A percentile compares a stretch with the other conserved stretches of the same genome.
These are phyloP conservation scores for Mycena indigotica DNA, from an alignment of 768 basidiomycete species.

Conservation along the genomic window DNA sequence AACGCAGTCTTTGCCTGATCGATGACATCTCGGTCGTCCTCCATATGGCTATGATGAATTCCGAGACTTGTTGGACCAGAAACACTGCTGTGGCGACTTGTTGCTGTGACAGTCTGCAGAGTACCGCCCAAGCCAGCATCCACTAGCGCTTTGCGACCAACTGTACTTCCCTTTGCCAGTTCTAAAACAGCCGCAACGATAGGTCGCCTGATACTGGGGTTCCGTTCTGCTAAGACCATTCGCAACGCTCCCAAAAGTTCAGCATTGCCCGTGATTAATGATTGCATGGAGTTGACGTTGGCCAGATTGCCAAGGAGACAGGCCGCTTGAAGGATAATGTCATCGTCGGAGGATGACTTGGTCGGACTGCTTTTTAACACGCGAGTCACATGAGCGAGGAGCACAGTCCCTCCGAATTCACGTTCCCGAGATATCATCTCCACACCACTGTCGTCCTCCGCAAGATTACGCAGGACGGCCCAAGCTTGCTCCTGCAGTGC, in stretches of 20 bases:
- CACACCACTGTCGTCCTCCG: slow-evolving; percentile 66
- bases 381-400: slow-evolving; percentile 48
- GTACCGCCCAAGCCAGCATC: slow-evolving; percentile 46
- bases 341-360: background rate
- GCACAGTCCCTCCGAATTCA: slow-evolving; percentile 48
- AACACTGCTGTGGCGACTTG: slow-evolving; percentile 20
- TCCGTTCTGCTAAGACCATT: slow-evolving; percentile 60
- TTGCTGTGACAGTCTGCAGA: slow-evolving; percentile 27
- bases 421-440: slow-evolving; percentile 56
- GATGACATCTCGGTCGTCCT: slow-evolving; percentile 64
- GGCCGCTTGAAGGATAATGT: slow-evolving; percentile 42
- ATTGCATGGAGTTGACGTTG: slow-evolving; percentile 50
- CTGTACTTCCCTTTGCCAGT: slow-evolving; percentile 49
- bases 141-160: slow-evolving; percentile 29
- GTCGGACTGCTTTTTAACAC: slow-evolving; percentile 51
- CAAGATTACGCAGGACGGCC: slow-evolving; percentile 66
- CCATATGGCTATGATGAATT: slow-evolving; percentile 40
- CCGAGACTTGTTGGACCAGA: slow-evolving; percentile 25
- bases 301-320: slow-evolving; percentile 69
- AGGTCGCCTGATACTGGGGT: slow-evolving; percentile 59
- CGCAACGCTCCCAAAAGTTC: slow-evolving; percentile 57
- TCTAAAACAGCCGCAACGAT: slow-evolving; percentile 62
- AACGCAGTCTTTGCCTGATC: slow-evolving; percentile 58
- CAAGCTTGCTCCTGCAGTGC: slow-evolving; percentile 73
- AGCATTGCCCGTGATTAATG: slow-evolving; percentile 50